Evolutionary conservation across 306 rosid genomes (phyloP), one percentile per base, ranked within the genome.

Genomic region (Prunus padus): DNA sequence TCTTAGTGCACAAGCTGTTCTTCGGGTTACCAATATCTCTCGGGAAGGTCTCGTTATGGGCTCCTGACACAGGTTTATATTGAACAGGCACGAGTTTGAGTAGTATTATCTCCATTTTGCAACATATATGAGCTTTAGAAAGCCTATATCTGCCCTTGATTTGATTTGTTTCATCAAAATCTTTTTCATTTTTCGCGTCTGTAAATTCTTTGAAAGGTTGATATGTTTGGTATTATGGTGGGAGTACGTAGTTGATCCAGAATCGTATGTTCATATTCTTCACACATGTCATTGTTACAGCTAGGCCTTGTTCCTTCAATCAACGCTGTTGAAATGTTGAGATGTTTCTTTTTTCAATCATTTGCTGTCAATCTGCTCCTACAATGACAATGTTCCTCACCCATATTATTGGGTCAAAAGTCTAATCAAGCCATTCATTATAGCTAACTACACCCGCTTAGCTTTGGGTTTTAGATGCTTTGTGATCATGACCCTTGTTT

Each of bases 1-100:
- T 60, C 60, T 95, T 76, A 95, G 93, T 67, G 99, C 99, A 26
- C 99, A 92, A 85, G 99, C 99, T 50, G 99, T 95, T 20, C 91
- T 95, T 64, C 96, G 97, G 14, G 96, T 91, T 57, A 93, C 97
- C 81, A 87, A 78, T 72, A 81, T 89, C 49, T 73, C 89, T 26
- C 86, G 92, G 51, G 96, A 93, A 76, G 93, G 91, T 81, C 89
- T 89, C 52, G 87, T 89, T 82, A 68, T 71, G 74, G 77, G 83
- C 30, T 93, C 98, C 74, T 91, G 88, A 93, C 84, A 79, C 79
- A 28, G 31, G 73, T 56, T 31, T 66, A 33, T 30, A 50, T 69
- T 31, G 60, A 69, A 65, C 78, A 69, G 69, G 76, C 54, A 49
- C 42, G 44, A 76, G 79, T 73, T 49, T 71, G 65, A 69, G 74